Evolutionary conservation across 805 yeast species (phyloP).

Genomic region (Huiozyma sinensis): DNA sequence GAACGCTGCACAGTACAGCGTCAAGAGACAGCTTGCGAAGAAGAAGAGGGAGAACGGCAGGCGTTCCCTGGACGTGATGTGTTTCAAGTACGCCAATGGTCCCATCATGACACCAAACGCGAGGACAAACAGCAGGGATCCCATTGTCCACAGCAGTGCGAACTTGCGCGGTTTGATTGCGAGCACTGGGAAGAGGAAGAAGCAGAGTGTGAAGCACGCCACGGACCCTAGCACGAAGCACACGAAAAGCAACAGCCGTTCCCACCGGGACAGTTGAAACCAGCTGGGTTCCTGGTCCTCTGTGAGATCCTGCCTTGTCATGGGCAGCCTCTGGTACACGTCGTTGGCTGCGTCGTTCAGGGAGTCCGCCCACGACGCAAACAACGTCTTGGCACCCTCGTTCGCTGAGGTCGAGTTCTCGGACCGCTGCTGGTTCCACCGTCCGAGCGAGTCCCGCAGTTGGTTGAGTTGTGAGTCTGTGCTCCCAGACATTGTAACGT

Average conservation of each 20-base stretch:
- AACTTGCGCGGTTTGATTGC: slow-evolving; percentile 87
- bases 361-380: slow-evolving; percentile 32
- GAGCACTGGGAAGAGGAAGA: slow-evolving; percentile 78
- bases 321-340: slow-evolving; percentile 56
- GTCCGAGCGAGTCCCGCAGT: slow-evolving; percentile 31
- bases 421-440: slow-evolving; percentile 27
- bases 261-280: slow-evolving; percentile 68
- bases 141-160: slow-evolving; percentile 84
- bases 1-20: slow-evolving; percentile 68
- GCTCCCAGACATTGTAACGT: neutral
- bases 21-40: slow-evolving; percentile 66
- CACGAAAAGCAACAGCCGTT: slow-evolving; percentile 65
- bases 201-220: slow-evolving; percentile 74
- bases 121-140: slow-evolving; percentile 73
- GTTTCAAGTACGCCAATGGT: slow-evolving; percentile 67
- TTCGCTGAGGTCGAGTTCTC: slow-evolving; percentile 5
- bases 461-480: slow-evolving; percentile 8
- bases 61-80: slow-evolving; percentile 64
- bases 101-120: slow-evolving; percentile 92
- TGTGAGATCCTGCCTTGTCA: slow-evolving; percentile 42
- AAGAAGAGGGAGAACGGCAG: slow-evolving; percentile 72
- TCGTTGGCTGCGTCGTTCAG: slow-evolving; percentile 36
- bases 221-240: slow-evolving; percentile 66
- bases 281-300: slow-evolving; percentile 54
- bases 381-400: slow-evolving; percentile 29